Conservation (phyloP, 805 yeast genomes). For the Kazachstania kunashirensis region DNA sequence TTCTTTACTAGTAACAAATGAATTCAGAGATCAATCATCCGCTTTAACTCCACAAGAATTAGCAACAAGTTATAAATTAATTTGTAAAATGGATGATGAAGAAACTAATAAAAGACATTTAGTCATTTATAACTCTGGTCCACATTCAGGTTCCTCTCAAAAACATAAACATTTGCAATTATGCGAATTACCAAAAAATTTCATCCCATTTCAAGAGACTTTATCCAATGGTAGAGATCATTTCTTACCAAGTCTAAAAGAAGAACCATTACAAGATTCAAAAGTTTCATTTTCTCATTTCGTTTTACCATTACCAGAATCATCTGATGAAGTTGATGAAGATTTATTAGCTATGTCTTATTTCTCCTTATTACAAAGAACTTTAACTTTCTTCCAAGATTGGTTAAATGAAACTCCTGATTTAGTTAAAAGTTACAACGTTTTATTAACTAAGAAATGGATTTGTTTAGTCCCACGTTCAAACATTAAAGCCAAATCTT, state of each 20-base stretch:
- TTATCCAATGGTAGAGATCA: constrained; percentile 36
- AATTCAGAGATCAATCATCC: constrained; percentile 59
- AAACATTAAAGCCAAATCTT: constrained; percentile 34
- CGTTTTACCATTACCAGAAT: constrained; percentile 51
- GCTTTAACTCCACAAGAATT: constrained; percentile 66
- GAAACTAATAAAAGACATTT: constrained; percentile 39
- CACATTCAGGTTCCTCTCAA: constrained; percentile 86
- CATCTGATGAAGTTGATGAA: constrained; percentile 37
- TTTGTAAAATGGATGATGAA: constrained; percentile 37
- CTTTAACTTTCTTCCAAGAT: constrained; percentile 57
- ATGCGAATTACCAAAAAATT: constrained; percentile 54
- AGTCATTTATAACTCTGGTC: constrained; percentile 85
- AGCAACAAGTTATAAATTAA: constrained; percentile 43
- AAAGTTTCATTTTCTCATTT: constrained; percentile 73
- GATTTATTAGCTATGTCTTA: constrained; percentile 60
- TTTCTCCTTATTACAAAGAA: constrained; percentile 61
- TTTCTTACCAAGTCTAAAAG: constrained; percentile 44
- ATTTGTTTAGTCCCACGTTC: constrained; percentile 81
- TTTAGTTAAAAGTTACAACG: constrained; percentile 57
- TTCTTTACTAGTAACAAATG: constrained; percentile 66
- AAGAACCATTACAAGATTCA: constrained; percentile 54
- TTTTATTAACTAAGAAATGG: constrained; percentile 74
- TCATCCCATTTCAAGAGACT: constrained; percentile 47
- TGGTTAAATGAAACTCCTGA: constrained; percentile 25
- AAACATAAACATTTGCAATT: constrained; percentile 90